Percentiles rank a stretch among this genome's conserved stretches.
Conservation (phyloP, 139 green algal species). For the Picochlorum sp. region DNA sequence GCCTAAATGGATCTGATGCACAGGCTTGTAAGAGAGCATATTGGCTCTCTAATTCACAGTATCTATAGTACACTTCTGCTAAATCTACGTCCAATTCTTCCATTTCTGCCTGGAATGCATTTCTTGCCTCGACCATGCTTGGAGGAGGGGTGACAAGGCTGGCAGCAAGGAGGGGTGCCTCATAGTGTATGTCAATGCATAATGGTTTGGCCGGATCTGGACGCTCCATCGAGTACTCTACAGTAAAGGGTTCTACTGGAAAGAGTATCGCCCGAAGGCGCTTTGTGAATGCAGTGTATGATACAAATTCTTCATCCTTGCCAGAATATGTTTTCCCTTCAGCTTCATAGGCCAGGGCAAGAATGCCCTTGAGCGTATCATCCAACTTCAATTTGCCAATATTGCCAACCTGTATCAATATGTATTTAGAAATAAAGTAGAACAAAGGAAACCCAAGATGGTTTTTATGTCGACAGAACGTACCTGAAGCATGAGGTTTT, state of each 20-base stretch:
- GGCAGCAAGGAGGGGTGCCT: slow-evolving; percentile 26
- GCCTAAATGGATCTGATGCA: slow-evolving; percentile 58
- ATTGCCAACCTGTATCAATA: neutral
- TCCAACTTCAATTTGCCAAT: neutral
- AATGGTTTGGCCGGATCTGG: slow-evolving; percentile 12
- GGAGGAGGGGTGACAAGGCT: neutral
- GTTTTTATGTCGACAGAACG: neutral
- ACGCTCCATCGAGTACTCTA: slow-evolving; percentile 8
- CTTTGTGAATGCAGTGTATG: too few species aligned
- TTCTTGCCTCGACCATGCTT: neutral
- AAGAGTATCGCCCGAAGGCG: too few species aligned
- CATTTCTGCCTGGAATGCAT: slow-evolving; percentile 2
- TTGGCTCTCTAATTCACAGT: slow-evolving; percentile 49
- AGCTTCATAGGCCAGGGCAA: neutral
- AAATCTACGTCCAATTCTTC: slow-evolving; percentile 16
- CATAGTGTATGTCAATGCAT: slow-evolving; percentile 49
- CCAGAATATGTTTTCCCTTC: neutral
- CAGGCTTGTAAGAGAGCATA: slow-evolving; percentile 66
- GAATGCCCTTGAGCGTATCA: neutral
- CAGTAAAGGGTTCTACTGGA: too few species aligned
- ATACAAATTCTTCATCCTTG: neutral
- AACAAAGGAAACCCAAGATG: neutral
- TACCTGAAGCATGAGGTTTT: slow-evolving; percentile 10
- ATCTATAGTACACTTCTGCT: slow-evolving; percentile 2
- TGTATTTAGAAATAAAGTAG: neutral